Evolutionary conservation across 768 basidiomycete species (phyloP), one percentile per base, ranked within the genome.

Genomic region (Lenzites betulinus): DNA sequence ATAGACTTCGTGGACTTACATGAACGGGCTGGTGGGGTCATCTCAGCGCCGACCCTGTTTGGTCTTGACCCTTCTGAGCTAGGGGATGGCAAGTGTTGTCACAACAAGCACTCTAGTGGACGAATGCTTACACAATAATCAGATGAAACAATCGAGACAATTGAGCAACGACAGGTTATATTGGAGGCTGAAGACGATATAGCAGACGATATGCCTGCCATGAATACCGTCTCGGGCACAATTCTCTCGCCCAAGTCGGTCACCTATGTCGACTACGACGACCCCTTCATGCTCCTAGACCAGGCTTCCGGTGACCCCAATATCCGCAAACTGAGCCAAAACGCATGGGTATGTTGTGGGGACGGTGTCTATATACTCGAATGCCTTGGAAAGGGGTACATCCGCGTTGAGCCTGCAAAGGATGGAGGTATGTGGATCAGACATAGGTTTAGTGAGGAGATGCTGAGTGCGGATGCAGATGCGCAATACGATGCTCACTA

Each of bases 1-100:
- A 90, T 98, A 63, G 95, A 98, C 70, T 90, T 97, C 63, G 93
- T 95, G 16, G 93, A 95, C 69, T 88, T 84, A 39, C 77, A 83
- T 22, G 77, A 77, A 38, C 82, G 88, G 9, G 83, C 93, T 3
- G 71, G 81, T 8, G 92, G 93, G 12, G 77, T 95, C 26, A 76
- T 94, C 25, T 91, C 87, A 16, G 80, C 83, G 12, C 95, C 95
- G 0, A 92, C 90, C 7, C 75, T 98, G 12, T 90, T 95, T 68
- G 95, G 95, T 0, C 74, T 98, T 4, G 87, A 92, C 68, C 89
- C 92, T n/a, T 71, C 77, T 12, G 83, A 84, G 57, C 70, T 90
- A 7, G 72, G 85, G n/a, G 83, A 91, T 51, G 87, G 89, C 88
- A 66, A 65, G 73, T 6, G 2, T 3, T 11, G 50, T 33, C 39